These are phyloP conservation scores for Camelina sativa DNA, from an alignment of 345 rosid species.

Conservation along the genomic window DNA sequence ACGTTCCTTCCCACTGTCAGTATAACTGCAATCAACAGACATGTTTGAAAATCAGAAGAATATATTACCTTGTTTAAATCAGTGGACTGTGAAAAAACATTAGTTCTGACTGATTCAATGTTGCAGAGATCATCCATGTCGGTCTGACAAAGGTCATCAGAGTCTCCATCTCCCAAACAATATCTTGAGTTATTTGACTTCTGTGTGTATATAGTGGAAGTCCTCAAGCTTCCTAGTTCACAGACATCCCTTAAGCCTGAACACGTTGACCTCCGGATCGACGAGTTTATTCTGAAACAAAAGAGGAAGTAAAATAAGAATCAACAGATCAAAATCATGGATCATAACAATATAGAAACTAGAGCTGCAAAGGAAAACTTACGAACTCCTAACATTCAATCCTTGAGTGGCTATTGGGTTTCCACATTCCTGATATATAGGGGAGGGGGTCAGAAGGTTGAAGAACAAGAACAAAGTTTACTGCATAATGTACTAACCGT, in stretches of 20 bases:
- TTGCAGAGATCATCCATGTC: constrained; percentile 76
- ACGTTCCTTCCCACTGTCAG: constrained; percentile 26
- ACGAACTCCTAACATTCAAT: constrained; percentile 60
- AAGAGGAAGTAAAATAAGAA: background rate
- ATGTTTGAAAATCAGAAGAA: constrained; percentile 25
- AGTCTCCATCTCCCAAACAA: constrained; percentile 50
- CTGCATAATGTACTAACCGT: constrained; percentile 50
- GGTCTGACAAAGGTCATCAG: constrained; percentile 79
- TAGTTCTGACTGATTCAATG: constrained; percentile 53
- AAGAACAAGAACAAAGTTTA: constrained; percentile 24
- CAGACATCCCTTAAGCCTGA: constrained; percentile 79
- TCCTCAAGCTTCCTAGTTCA: constrained; percentile 62
- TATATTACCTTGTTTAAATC: constrained; percentile 68
- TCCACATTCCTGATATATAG: constrained; percentile 61
- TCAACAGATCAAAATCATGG: constrained; percentile 23
- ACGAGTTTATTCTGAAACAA: constrained; percentile 54
- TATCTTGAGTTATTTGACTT: constrained; percentile 51
- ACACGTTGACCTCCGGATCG: constrained; percentile 66
- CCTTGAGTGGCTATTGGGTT: constrained; percentile 52
- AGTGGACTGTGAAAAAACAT: constrained; percentile 55
- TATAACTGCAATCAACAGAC: constrained; percentile 11
- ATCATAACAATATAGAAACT: constrained; percentile 12
- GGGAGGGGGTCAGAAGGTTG: constrained; percentile 35
- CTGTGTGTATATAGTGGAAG: constrained; percentile 57
- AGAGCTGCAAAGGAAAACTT: constrained; percentile 46